phyloP scores from a whole-genome alignment of 176 grass and related monocot species.

The Miscanthus lutarioriparius region DNA sequence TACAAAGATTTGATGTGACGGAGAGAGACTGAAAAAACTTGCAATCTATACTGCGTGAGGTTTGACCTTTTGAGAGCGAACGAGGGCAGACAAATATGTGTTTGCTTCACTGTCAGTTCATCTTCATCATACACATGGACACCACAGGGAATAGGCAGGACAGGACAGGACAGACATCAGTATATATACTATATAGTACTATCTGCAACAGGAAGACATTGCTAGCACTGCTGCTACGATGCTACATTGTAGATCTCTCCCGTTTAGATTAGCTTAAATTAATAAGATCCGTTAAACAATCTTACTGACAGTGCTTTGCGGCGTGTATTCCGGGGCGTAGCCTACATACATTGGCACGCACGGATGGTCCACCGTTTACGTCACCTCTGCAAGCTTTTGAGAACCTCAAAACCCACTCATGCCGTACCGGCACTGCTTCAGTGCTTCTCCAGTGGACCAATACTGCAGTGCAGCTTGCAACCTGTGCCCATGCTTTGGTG shows the following conservation, averaged over 20 bases:
- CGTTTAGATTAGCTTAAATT: neutral
- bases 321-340: neutral
- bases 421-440: neutral
- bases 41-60: too few relatives aligned
- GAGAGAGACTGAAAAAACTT: too few relatives aligned
- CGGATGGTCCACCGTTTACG: neutral
- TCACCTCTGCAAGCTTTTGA: slow-evolving; percentile 2
- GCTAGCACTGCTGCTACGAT: too few relatives aligned
- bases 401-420: neutral
- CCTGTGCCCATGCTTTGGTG: slow-evolving; percentile 26
- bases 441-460: slow-evolving; percentile 14
- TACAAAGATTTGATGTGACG: too few relatives aligned
- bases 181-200: too few relatives aligned
- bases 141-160: neutral
- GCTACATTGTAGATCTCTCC: neutral
- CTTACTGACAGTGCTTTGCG: neutral
- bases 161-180: neutral
- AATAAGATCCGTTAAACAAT: neutral
- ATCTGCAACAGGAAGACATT: too few relatives aligned
- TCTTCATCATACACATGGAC: neutral
- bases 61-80: too few relatives aligned
- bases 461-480: slow-evolving; percentile 22
- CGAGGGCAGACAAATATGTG: neutral
- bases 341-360: neutral
- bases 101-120: neutral